These are phyloP conservation scores for Azolla pinnata DNA, from an alignment of 75 land plant genomes.

Conservation along the genomic window DNA sequence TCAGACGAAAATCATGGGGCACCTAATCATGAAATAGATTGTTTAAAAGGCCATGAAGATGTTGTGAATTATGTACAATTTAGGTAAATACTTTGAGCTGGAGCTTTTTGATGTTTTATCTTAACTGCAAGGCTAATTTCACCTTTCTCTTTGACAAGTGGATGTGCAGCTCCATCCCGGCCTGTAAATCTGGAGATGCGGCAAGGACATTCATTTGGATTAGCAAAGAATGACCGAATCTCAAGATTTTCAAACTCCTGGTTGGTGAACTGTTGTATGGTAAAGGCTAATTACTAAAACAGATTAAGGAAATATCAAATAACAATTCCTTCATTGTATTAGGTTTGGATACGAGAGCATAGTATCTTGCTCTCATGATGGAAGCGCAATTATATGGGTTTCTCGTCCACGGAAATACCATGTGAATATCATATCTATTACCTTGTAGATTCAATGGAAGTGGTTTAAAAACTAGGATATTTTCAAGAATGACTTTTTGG, in stretches of 20 bases:
- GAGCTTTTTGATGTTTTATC: neutral
- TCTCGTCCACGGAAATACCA: constrained; percentile 78
- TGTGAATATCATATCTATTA: constrained; percentile 28
- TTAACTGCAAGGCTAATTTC: neutral
- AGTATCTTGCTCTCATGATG: constrained; percentile 97
- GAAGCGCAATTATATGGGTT: constrained; percentile 97
- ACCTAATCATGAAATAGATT: constrained; percentile 84
- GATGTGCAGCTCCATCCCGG: constrained; percentile 76
- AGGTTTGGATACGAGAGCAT: constrained; percentile 93
- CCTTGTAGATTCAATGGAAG: neutral
- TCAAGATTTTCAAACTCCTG: constrained; percentile 86
- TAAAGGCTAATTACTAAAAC: neutral
- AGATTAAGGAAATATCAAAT: neutral
- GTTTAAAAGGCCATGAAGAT: constrained; percentile 80
- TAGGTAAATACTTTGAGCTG: constrained; percentile 36
- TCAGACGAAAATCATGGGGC: constrained; percentile 53
- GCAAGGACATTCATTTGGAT: constrained; percentile 32
- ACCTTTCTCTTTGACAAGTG: constrained; percentile 41
- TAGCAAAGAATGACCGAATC: constrained; percentile 56
- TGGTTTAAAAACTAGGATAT: neutral
- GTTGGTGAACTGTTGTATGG: constrained; percentile 29
- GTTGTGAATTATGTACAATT: constrained; percentile 99
- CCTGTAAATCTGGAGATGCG: constrained; percentile 31
- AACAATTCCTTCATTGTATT: no score
- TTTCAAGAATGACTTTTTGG: no score